These are phyloP conservation scores for Biscogniauxia sp. DNA, from an alignment of 2,329 filamentous ascomycete species.

Conservation along the genomic window DNA sequence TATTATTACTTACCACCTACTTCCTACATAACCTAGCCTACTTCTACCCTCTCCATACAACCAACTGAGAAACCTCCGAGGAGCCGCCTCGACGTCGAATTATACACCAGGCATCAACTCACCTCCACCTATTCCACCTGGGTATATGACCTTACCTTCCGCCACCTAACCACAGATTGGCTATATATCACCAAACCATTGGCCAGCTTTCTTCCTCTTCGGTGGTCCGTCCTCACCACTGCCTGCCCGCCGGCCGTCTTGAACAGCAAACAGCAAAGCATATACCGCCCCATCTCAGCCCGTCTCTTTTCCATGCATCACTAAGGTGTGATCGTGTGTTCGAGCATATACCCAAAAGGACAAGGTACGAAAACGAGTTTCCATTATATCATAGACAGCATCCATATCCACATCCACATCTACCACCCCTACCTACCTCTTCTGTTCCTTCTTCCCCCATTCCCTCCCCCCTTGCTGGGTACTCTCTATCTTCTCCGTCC, in stretches of 20 bases:
- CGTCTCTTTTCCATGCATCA: too few species aligned
- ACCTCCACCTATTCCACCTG: not conserved
- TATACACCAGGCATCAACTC: not conserved
- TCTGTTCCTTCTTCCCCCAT: too few species aligned
- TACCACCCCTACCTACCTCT: too few species aligned
- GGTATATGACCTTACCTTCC: not conserved
- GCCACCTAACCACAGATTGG: not conserved
- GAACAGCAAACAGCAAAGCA: not conserved
- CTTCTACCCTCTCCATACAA: too few species aligned
- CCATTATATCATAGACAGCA: too few species aligned
- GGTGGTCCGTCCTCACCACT: conserved; percentile 7
- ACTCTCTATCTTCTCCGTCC: too few species aligned
- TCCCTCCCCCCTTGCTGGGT: too few species aligned
- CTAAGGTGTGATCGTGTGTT: not conserved
- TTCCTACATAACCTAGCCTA: too few species aligned
- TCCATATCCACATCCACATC: too few species aligned
- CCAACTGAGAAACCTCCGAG: not conserved
- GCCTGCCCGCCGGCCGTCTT: not conserved
- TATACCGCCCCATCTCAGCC: not conserved
- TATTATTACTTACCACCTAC: too few species aligned
- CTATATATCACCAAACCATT: not conserved
- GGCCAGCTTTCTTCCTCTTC: not conserved
- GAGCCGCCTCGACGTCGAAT: not conserved
- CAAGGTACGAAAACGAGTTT: too few species aligned
- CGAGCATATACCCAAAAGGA: not conserved